Conservation (phyloP, 352 stramenopile species). For the Globisporangium splendens region DNA sequence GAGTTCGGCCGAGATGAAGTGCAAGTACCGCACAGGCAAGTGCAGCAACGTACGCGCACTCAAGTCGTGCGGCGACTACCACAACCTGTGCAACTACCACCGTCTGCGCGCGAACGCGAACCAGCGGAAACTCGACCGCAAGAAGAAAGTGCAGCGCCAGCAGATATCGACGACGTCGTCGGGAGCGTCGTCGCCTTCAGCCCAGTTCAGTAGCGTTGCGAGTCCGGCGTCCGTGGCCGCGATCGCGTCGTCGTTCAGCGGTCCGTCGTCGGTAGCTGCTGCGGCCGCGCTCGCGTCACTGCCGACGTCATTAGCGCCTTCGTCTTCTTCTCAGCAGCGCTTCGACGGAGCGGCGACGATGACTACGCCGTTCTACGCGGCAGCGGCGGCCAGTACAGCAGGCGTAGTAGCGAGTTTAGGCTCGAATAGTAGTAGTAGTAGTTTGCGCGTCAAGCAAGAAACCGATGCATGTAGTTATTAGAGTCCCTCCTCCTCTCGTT, state of each 20-base stretch:
- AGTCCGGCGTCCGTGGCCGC: slow-evolving; percentile 10
- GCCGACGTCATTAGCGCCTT: slow-evolving; percentile 11
- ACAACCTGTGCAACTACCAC: slow-evolving; percentile 84
- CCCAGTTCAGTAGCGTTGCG: not conserved
- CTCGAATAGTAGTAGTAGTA: slow-evolving; percentile 11
- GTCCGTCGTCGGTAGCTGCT: slow-evolving; percentile 33
- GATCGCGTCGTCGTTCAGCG: slow-evolving; percentile 9
- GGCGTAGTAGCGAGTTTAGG: slow-evolving; percentile 1
- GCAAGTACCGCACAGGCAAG: slow-evolving; percentile 82
- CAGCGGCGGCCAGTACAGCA: not conserved
- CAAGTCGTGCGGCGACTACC: slow-evolving; percentile 76
- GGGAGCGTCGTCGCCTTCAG: slow-evolving; percentile 3
- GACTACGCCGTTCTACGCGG: slow-evolving; percentile 1
- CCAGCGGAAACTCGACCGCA: slow-evolving; percentile 79
- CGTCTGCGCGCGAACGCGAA: slow-evolving; percentile 75
- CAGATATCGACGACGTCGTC: slow-evolving; percentile 16
- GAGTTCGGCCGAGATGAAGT: slow-evolving; percentile 49
- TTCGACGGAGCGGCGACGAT: slow-evolving; percentile 17
- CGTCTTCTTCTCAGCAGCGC: slow-evolving; percentile 16
- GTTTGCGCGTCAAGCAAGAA: slow-evolving; percentile 14
- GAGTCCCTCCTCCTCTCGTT: too few relatives aligned
- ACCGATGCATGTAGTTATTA: slow-evolving; percentile 18
- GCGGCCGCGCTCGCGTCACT: slow-evolving; percentile 36
- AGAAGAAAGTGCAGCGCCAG: slow-evolving; percentile 72
- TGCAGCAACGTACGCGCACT: slow-evolving; percentile 66